Base-by-base conservation (phyloP, 140 eudicot species). In the Erigeron philadelphicus region DNA sequence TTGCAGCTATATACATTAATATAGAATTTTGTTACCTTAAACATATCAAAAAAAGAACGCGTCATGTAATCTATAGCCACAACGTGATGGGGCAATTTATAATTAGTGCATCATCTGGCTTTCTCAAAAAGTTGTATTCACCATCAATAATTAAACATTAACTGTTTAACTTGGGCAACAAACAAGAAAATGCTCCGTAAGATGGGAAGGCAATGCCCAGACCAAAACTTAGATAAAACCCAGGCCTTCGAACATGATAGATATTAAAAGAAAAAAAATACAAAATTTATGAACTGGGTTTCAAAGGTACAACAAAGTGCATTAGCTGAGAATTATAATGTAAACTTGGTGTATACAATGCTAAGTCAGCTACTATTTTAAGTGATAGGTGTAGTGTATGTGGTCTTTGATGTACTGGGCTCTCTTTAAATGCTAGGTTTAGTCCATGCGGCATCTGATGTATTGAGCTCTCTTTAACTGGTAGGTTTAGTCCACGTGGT, bases 401-500 rank as follows among this genome's bases (percentile, higher is more conserved):
- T 31, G 38, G 38, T 31, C 38, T 31, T 4, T 31, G 38, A 31
- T 53, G 31, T 7, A 9, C 4, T 19, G 53, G 42, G 13, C 49
- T 17, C 57, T 52, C 57, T 21, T 80, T 75, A 75, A 25, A 38
- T 56, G 18, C 80, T 69, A 7, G 96, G 97, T 78, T 82, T 82
- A 61, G 45, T 80, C 97, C 97, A 91, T 13, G 96, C 74, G 7
- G 98, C 89, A 73, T 86, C 93, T 0, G 98, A 88, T n/a, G 95
- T 88, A 31, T 19, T 12, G 64, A 19, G 13, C 61, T 12, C 59
- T 68, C 57, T 44, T 83, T 75, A 75, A 25, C 44, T 49, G 18
- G 82, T 69, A 7, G 96, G 97, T 78, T 82, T 82, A 61, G 45
- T 80, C 97, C 97, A 91, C 13, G 96, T 76, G 7, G 98, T 92